Conservation (phyloP, 257 asterid genomes). For the Ligustrum vulgare region DNA sequence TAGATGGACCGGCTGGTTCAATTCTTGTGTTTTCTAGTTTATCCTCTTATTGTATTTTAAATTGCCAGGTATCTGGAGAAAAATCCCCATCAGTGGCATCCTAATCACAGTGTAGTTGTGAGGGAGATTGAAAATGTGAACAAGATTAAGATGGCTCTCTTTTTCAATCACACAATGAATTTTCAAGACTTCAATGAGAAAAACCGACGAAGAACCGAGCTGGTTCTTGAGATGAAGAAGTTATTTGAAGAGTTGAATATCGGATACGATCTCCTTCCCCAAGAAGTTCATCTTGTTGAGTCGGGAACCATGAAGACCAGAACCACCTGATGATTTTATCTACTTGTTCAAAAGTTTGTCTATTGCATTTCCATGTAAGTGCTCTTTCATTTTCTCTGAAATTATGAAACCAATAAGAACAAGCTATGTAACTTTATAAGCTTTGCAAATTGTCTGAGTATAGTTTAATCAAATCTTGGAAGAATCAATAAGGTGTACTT, state of each 20-base stretch:
- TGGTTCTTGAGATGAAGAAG: not conserved
- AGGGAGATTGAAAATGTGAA: not conserved
- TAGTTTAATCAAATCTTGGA: no score
- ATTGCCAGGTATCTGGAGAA: not conserved
- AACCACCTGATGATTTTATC: constrained; percentile 35
- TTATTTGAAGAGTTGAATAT: not conserved
- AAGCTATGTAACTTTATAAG: no score
- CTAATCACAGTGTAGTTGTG: not conserved
- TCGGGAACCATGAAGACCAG: constrained; percentile 15
- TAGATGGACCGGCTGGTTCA: no score
- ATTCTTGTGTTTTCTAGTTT: no score
- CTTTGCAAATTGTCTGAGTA: no score
- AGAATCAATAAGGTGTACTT: no score
- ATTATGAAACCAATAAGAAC: not conserved
- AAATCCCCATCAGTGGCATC: not conserved
- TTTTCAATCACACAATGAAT: no score
- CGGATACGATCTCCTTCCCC: not conserved
- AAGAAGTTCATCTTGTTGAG: not conserved
- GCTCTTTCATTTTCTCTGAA: not conserved
- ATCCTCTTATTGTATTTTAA: no score
- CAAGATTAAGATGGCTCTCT: not conserved
- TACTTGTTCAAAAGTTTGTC: not conserved
- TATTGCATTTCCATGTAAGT: not conserved
- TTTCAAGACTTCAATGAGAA: not conserved
- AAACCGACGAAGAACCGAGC: not conserved